A percentile compares a stretch with the other conserved stretches of the same genome.
Evolutionary conservation across 2,329 filamentous ascomycete genomes (phyloP).

Genomic region (Sarocladium kiliense): DNA sequence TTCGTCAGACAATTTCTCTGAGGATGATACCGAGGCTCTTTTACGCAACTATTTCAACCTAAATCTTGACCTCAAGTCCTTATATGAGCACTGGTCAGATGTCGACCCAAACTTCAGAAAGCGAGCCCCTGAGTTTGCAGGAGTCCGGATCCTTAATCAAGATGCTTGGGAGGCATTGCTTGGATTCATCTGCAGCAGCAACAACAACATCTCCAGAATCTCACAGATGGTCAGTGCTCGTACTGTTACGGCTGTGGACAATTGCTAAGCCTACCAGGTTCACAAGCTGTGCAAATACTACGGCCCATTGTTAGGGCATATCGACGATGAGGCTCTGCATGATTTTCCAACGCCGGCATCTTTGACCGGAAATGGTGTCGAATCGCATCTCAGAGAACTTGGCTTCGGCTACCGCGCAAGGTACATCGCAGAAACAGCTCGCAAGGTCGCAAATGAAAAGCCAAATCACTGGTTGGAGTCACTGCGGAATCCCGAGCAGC

Average conservation of each 20-base stretch:
- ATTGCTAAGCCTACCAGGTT: conserved; percentile 40
- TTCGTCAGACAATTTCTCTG: conserved; percentile 27
- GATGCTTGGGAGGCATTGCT: conserved; percentile 94
- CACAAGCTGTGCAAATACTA: conserved; percentile 87
- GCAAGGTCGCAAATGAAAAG: conserved; percentile 62
- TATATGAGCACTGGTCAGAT: conserved; percentile 85
- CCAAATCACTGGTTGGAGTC: conserved; percentile 71
- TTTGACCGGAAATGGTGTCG: conserved; percentile 70
- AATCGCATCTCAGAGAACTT: conserved; percentile 71
- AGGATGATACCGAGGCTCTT: conserved; percentile 68
- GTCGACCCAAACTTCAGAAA: conserved; percentile 84
- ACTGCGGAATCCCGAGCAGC: conserved; percentile 72
- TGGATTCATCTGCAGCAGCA: conserved; percentile 96
- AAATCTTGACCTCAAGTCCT: conserved; percentile 62
- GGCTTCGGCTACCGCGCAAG: conserved; percentile 94
- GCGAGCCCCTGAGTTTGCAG: conserved; percentile 80
- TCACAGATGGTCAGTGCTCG: conserved; percentile 77
- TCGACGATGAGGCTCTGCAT: conserved; percentile 70
- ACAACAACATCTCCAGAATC: conserved; percentile 95
- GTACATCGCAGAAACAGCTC: conserved; percentile 84
- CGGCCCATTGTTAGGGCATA: conserved; percentile 66
- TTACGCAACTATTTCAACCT: conserved; percentile 86
- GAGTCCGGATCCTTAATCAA: conserved; percentile 87
- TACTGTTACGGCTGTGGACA: too few relatives aligned
- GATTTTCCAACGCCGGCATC: conserved; percentile 78